Evolutionary conservation across 1,284 basidiomycete species (phyloP).

Genomic region (Peniophora sp.): DNA sequence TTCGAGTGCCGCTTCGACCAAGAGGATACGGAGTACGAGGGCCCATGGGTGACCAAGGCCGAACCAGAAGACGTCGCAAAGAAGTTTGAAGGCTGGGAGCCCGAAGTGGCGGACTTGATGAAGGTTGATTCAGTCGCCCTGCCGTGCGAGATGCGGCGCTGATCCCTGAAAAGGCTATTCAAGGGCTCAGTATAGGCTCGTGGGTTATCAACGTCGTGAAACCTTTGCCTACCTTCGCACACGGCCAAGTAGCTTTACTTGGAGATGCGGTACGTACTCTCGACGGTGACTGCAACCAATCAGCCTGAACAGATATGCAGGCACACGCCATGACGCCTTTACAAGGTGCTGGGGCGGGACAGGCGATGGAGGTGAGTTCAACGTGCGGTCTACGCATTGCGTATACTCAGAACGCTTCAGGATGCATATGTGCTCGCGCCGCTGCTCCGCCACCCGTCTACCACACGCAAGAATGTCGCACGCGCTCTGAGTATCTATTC

Average conservation of each 20-base stretch:
- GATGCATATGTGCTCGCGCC: slow-evolving; percentile 33
- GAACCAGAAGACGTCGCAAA: slow-evolving; percentile 17
- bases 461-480: slow-evolving; percentile 25
- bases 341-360: slow-evolving; percentile 48
- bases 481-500: slow-evolving; percentile 33
- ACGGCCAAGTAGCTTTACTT: slow-evolving; percentile 34
- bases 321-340: slow-evolving; percentile 51
- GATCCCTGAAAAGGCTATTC: slow-evolving; percentile 22
- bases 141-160: slow-evolving; percentile 6
- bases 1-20: slow-evolving; percentile 22
- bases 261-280: slow-evolving; percentile 38
- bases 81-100: slow-evolving; percentile 32
- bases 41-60: slow-evolving; percentile 27
- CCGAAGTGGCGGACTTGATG: slow-evolving; percentile 29
- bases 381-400: background rate
- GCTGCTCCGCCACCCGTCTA: slow-evolving; percentile 33
- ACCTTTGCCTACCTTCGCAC: slow-evolving; percentile 29
- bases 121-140: slow-evolving; percentile 20
- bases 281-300: background rate
- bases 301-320: slow-evolving; percentile 11
- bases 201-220: slow-evolving; percentile 44
- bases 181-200: slow-evolving; percentile 23
- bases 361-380: slow-evolving; percentile 41
- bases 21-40: slow-evolving; percentile 27
- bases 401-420: slow-evolving; percentile 12